Percentiles rank a stretch among this genome's conserved stretches.
Evolutionary conservation across 768 basidiomycete species (phyloP).

Genomic region (Amanita phalloides): DNA sequence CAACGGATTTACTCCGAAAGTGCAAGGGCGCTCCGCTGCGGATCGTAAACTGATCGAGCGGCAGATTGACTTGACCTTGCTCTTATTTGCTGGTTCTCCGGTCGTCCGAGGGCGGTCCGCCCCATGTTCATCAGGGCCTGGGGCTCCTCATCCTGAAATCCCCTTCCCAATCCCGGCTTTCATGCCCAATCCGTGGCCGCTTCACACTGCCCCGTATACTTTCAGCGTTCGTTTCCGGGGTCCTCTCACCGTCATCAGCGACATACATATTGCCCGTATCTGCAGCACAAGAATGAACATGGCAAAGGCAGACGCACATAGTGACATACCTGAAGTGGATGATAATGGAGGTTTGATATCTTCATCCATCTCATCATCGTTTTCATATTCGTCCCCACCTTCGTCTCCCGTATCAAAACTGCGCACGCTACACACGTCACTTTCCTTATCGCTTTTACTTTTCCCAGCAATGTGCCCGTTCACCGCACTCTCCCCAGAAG

Average conservation of each 20-base stretch:
- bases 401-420: constrained; percentile 9
- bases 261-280: neutral
- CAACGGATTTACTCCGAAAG: neutral
- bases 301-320: neutral
- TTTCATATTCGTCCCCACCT: constrained; percentile 12
- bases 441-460: constrained; percentile 7
- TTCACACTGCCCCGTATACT: neutral
- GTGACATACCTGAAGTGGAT: constrained; percentile 7
- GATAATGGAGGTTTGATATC: constrained; percentile 8
- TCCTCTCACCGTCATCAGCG: constrained; percentile 12
- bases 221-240: constrained; percentile 12
- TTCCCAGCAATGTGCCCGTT: constrained; percentile 13
- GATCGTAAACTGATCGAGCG: neutral
- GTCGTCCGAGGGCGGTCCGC: neutral
- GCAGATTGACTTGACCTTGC: neutral
- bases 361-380: constrained; percentile 14
- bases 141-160: constrained; percentile 15
- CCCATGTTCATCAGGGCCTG: constrained; percentile 4
- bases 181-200: neutral
- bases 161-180: constrained; percentile 4
- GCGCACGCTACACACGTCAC: constrained; percentile 5
- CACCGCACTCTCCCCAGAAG: constrained; percentile 1
- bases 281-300: neutral
- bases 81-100: neutral
- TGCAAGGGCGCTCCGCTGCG: neutral